A percentile compares a stretch with the other conserved stretches of the same genome.
phyloP scores from a whole-genome alignment of 2,329 filamentous ascomycete species.

The Pseudocercospora macadamiae region DNA sequence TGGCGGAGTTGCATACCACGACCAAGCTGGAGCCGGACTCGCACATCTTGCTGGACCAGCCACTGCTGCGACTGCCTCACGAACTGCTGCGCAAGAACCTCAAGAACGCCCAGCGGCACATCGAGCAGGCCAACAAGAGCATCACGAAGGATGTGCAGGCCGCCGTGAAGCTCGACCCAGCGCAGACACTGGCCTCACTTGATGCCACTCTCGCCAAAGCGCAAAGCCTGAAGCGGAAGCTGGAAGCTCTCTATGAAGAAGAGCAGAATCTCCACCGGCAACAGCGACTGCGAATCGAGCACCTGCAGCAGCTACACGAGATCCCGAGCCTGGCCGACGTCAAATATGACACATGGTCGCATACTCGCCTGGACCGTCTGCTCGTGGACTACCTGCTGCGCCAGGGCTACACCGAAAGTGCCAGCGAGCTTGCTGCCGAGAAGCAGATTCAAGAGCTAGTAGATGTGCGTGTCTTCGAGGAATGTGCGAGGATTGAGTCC shows the following conservation, averaged over 20 bases:
- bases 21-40: conserved; percentile 73
- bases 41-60: conserved; percentile 84
- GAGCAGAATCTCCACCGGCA: conserved; percentile 77
- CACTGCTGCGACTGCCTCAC: conserved; percentile 87
- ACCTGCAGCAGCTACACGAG: conserved; percentile 78
- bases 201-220: conserved; percentile 85
- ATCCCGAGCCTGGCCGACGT: conserved; percentile 86
- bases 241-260: conserved; percentile 75
- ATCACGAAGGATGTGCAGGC: conserved; percentile 62
- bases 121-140: conserved; percentile 70
- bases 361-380: conserved; percentile 77
- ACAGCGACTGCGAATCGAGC: conserved; percentile 73
- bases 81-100: conserved; percentile 95
- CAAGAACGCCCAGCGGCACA: conserved; percentile 76
- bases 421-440: conserved; percentile 72
- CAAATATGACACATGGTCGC: conserved; percentile 89
- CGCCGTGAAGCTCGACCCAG: conserved; percentile 50
- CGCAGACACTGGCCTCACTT: conserved; percentile 72
- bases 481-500: conserved; percentile 76
- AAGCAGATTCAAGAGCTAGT: conserved; percentile 79
- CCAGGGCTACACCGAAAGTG: conserved; percentile 78
- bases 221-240: conserved; percentile 85
- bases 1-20: conserved; percentile 54
- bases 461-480: conserved; percentile 84
- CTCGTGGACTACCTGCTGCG: conserved; percentile 91